Base-by-base conservation (phyloP, 106 monocot species). In the Posidonia australis region DNA sequence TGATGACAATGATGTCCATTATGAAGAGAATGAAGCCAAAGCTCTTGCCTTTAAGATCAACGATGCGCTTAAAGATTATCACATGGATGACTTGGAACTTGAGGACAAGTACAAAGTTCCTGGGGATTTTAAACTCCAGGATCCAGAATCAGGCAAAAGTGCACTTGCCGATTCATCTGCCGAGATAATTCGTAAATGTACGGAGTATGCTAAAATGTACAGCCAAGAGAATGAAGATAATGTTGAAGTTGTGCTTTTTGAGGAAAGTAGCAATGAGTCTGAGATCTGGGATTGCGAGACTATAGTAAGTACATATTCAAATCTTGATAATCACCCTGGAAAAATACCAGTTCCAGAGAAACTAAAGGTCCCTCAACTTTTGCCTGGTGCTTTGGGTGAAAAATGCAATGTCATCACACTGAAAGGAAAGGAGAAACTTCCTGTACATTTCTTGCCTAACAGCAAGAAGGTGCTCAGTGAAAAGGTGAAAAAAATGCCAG, bases 211-310 rank as follows among this genome's bases (percentile, higher is more conserved):
- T 68, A 68, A 87, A 70, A 85, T 61, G 72, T 90, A 90, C 63
- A 73, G 58, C 31, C 71, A 86, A 46, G 89, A 85, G 36, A 70
- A 75, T 22, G 29, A 71, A 51, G 77, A 79, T 41, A 77, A 78
- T 27, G 67, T 80, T 66, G 78, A 74, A 32, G 59, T 75, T 5
- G 75, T 90, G 17, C 5, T 83, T 46, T 78, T 76, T 66, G 76
- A 81, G 27, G 87, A 87, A 75, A 91, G 90, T 66, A 91, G 85
- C 60, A 83, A 87, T 66, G 96, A 98, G 63, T 91, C 85, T 66
- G 90, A 98, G 65, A 14, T 52, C 20, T 90, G 90, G 90, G 96
- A 98, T 65, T 98, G 90, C 54, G 90, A 98, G 46, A 98, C 84
- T 42, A 91, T 98, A 77, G 80, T 98, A 60, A 83, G 87, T 23